Percentiles rank a stretch among this genome's conserved stretches.
phyloP scores from a whole-genome alignment of 73 alveolate species.

The Strombidium stylifer region DNA sequence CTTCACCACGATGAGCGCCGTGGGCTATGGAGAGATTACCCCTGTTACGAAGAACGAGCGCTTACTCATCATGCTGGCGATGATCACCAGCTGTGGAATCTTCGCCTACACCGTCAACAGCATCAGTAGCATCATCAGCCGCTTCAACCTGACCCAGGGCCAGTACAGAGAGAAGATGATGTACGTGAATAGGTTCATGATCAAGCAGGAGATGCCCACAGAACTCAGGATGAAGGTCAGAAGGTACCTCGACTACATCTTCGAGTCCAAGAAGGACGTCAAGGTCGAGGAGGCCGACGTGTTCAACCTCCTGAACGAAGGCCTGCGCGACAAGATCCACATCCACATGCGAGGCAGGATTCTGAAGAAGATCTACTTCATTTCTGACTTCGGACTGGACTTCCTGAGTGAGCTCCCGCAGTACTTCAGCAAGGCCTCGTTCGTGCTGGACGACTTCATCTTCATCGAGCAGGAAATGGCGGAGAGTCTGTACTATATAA shows the following conservation, averaged over 20 bases:
- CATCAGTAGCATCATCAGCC: constrained; percentile 28
- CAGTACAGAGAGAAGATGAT: constrained; percentile 56
- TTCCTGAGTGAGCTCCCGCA: constrained; percentile 44
- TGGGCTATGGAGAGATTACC: constrained; percentile 88
- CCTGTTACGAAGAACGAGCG: constrained; percentile 77
- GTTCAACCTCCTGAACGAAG: constrained; percentile 38
- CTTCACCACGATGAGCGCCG: constrained; percentile 81
- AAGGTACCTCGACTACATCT: constrained; percentile 44
- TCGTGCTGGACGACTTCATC: constrained; percentile 23
- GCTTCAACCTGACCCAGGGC: constrained; percentile 38
- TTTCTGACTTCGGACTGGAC: constrained; percentile 38
- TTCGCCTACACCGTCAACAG: constrained; percentile 52
- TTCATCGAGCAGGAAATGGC: constrained; percentile 7
- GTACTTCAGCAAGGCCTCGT: constrained; percentile 1
- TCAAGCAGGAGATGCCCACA: constrained; percentile 39
- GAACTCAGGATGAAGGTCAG: constrained; percentile 42
- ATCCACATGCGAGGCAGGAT: constrained; percentile 54
- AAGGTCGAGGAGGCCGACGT: constrained; percentile 64
- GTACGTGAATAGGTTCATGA: constrained; percentile 57
- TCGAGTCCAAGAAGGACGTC: constrained; percentile 48
- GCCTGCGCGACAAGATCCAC: constrained; percentile 52
- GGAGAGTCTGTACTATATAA: constrained; percentile 37
- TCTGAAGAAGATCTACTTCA: constrained; percentile 29
- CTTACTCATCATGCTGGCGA: constrained; percentile 54
- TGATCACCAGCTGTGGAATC: constrained; percentile 46